Percentiles rank a stretch among this genome's conserved stretches.
These are phyloP conservation scores for Coniochaeta ligniaria DNA, from an alignment of 2,329 filamentous ascomycete species.

Conservation along the genomic window DNA sequence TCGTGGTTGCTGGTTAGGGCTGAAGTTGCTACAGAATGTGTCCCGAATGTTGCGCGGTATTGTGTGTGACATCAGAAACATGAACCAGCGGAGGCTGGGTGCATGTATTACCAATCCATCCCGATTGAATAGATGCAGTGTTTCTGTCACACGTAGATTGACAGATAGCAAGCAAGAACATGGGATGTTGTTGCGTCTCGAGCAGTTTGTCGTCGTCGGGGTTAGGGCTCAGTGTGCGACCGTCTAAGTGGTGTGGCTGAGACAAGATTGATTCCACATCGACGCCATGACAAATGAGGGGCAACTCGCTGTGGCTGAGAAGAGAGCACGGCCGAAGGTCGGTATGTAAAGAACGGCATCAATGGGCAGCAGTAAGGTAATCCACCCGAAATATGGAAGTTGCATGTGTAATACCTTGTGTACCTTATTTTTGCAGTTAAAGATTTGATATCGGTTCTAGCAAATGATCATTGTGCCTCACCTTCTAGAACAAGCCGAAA, in stretches of 20 bases:
- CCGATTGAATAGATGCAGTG: not conserved
- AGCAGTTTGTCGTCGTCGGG: not conserved
- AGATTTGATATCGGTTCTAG: not conserved
- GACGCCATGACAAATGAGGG: not conserved
- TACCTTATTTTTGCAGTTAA: too few species aligned
- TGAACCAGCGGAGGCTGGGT: not conserved
- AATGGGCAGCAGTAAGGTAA: too few species aligned
- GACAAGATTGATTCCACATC: not conserved
- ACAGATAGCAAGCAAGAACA: not conserved
- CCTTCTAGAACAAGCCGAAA: not conserved
- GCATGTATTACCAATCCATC: not conserved
- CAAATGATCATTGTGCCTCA: not conserved
- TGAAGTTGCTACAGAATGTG: not conserved
- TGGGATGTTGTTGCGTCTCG: not conserved
- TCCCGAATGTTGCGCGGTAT: not conserved
- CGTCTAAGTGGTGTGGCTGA: not conserved
- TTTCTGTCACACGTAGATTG: not conserved
- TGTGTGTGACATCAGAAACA: not conserved
- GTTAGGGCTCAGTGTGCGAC: not conserved
- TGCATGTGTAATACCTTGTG: too few species aligned
- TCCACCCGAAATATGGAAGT: too few species aligned
- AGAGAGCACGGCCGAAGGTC: not conserved
- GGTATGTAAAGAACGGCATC: not conserved
- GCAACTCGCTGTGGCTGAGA: not conserved
- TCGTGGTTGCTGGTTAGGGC: not conserved